phyloP scores from a whole-genome alignment of 257 asterid species.

The Nicotiana sylvestris region DNA sequence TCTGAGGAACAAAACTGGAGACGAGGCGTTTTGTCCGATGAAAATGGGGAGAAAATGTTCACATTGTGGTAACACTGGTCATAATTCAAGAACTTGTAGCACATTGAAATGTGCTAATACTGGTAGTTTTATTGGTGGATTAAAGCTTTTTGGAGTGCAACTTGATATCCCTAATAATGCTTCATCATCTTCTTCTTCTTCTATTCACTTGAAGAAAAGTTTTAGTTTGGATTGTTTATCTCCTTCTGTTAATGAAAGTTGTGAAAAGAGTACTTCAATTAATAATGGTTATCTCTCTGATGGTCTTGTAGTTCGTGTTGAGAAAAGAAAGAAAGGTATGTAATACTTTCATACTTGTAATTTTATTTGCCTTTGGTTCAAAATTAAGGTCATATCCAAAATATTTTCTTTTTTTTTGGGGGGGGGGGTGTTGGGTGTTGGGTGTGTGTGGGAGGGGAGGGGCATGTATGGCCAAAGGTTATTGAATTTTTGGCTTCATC shows the following conservation, averaged over 20 bases:
- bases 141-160: constrained; percentile 16
- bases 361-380: background rate
- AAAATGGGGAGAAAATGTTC: constrained; percentile 21
- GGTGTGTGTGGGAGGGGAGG: too few relatives aligned
- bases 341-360: background rate
- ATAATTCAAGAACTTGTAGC: constrained; percentile 21
- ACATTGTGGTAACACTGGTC: constrained; percentile 18
- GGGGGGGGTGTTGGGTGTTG: too few relatives aligned
- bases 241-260: constrained; percentile 9
- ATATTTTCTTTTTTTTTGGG: background rate
- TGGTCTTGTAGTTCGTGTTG: constrained; percentile 10
- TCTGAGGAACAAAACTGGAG: background rate
- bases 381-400: background rate
- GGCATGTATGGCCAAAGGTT: too few relatives aligned
- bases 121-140: constrained; percentile 2
- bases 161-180: background rate
- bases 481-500: too few relatives aligned
- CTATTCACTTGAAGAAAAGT: constrained; percentile 11
- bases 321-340: constrained; percentile 26
- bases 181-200: background rate
- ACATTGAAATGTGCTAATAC: background rate
- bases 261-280: background rate
- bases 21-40: background rate
- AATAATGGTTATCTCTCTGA: constrained; percentile 10
- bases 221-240: constrained; percentile 10